Conservation (phyloP, 2,329 filamentous ascomycete genomes). For the Apiospora phragmitis region DNA sequence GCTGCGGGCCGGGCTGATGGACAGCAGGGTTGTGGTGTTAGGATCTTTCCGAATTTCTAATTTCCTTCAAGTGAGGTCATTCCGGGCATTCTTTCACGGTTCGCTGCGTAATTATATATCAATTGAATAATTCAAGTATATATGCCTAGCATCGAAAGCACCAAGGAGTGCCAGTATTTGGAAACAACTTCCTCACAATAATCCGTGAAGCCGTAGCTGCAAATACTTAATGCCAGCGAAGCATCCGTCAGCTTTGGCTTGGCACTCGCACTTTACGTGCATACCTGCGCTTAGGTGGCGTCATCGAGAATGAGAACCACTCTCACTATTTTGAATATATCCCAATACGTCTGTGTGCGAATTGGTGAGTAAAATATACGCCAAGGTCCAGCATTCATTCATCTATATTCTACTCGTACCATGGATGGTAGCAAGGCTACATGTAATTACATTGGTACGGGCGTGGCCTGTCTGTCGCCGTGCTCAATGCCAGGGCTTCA, state of each 20-base stretch:
- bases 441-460: neutral
- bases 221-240: neutral
- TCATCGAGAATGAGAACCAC: neutral
- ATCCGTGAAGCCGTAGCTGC: neutral
- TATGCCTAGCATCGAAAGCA: neutral
- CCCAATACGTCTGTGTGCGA: neutral
- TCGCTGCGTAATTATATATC: neutral
- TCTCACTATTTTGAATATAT: neutral
- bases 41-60: neutral
- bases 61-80: neutral
- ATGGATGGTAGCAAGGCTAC: neutral
- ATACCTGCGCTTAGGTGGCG: neutral
- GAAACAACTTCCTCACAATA: neutral
- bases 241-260: neutral
- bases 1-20: slow-evolving; percentile 4
- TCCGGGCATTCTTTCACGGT: neutral
- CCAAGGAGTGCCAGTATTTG: neutral
- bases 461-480: neutral
- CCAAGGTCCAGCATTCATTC: neutral
- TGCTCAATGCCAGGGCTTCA: neutral
- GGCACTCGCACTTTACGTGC: neutral
- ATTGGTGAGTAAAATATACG: neutral
- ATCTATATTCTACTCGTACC: neutral
- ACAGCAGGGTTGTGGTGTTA: neutral
- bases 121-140: neutral